Evolutionary conservation across 768 basidiomycete genomes (phyloP), one percentile per base, ranked within the genome.

Genomic region (Albatrellus ellisii): DNA sequence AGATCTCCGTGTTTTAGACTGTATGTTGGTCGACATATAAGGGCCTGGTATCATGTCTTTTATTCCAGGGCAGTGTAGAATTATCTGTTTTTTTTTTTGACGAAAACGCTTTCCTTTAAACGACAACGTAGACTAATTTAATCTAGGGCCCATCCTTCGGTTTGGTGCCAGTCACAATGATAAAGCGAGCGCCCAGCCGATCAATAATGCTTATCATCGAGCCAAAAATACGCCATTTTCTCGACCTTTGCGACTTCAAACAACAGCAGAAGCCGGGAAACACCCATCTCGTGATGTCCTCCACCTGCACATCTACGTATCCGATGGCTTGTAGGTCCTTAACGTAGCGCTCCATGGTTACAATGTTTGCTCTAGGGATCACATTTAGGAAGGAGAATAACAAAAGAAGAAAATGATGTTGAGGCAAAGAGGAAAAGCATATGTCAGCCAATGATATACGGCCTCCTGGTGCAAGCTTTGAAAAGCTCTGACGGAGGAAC

Each of bases 391-490:
- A 67, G 39, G 27, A 56, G 48, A 24, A 70, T 48, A n/a, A 66
- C 12, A 17, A 49, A 55, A 29, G 56, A 60, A 24, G 64, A 52
- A 44, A 15, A 39, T 24, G 1, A 20, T 27, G 11, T 28, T 39
- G 8, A 25, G 35, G 45, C 17, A 42, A n/a, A 4, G 14, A 20
- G 14, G 62, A 57, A 48, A 79, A 73, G 49, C 72, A 72, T 29
- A 81, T 71, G 50, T 82, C 80, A 3, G 73, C 76, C 1, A 80
- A 64, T 6, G 72, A 74, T 38, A 81, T 58, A 11, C 61, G 56
- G 9, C 79, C 77, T 4, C 70, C 70, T 4, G 64, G 62, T 0
- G 55, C 52, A 4, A 82, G 66, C 28, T 64, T 66, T 4, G 26
- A 38, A 48, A 69, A 65, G 2, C 64, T 57, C 53, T 80, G 77